These are phyloP conservation scores for Babesia gibsoni DNA, from an alignment of 169 alveolate species.

Conservation along the genomic window DNA sequence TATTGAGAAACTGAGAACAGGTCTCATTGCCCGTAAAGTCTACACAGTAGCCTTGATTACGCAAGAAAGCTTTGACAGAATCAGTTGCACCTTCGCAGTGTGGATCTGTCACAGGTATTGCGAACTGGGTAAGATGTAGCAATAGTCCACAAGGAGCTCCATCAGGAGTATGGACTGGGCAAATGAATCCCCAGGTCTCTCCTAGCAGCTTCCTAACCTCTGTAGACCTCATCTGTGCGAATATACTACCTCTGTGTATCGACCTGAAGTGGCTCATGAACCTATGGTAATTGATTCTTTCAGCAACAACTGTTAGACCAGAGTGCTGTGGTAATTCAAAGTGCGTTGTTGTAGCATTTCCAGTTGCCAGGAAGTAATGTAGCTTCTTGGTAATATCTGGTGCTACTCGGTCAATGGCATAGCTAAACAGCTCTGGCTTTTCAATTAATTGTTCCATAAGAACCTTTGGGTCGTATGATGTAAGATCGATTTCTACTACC, in stretches of 20 bases:
- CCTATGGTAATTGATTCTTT: slow-evolving; percentile 95
- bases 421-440: slow-evolving; percentile 47
- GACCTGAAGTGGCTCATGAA: slow-evolving; percentile 96
- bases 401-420: slow-evolving; percentile 54
- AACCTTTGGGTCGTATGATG: slow-evolving; percentile 11
- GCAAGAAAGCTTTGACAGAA: slow-evolving; percentile 35
- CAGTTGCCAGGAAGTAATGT: slow-evolving; percentile 93
- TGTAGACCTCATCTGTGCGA: slow-evolving; percentile 96
- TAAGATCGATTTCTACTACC: slow-evolving; percentile 3
- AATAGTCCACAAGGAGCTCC: slow-evolving; percentile 99
- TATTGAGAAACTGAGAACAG: background rate
- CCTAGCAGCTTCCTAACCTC: slow-evolving; percentile 95
- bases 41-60: slow-evolving; percentile 34
- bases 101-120: slow-evolving; percentile 57
- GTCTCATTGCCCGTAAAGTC: slow-evolving; percentile 29
- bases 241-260: slow-evolving; percentile 99
- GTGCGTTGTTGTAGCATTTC: slow-evolving; percentile 84
- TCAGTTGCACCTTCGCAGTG: slow-evolving; percentile 32
- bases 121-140: slow-evolving; percentile 91
- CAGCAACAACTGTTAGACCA: slow-evolving; percentile 99
- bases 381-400: slow-evolving; percentile 55
- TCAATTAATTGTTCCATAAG: slow-evolving; percentile 28
- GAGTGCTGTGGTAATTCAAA: slow-evolving; percentile 84
- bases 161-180: slow-evolving; percentile 99
- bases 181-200: slow-evolving; percentile 99